A percentile compares a stretch with the other conserved stretches of the same genome.
These are phyloP conservation scores for Ulota crispa DNA, from an alignment of 225 moss, liverwort and hornwort genomes.

Conservation along the genomic window DNA sequence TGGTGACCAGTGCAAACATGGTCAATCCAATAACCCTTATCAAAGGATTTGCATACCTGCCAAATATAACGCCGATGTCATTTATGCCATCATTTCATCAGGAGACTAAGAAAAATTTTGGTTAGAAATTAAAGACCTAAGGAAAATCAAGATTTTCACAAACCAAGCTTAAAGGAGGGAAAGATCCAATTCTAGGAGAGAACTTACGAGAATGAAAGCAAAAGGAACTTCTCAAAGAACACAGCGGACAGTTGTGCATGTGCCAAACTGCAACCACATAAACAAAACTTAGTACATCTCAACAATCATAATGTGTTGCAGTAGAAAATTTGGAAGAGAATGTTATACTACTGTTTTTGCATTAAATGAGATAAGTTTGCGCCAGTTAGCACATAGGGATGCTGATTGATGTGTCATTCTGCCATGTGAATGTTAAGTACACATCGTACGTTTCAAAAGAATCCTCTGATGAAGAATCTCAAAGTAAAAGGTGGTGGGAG, in stretches of 20 bases:
- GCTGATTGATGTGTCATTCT: background rate
- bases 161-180: background rate
- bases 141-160: background rate
- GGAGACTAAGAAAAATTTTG: background rate
- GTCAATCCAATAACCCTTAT: conserved; percentile 52
- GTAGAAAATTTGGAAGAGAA: background rate
- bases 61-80: background rate
- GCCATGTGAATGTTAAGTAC: background rate
- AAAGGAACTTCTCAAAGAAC: conserved; percentile 81
- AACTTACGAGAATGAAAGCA: conserved; percentile 60
- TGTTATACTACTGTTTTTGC: background rate
- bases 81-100: background rate
- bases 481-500: background rate
- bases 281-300: background rate
- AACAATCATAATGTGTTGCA: background rate
- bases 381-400: background rate
- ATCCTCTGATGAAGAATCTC: background rate
- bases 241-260: conserved; percentile 89
- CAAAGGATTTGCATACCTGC: conserved; percentile 74
- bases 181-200: background rate
- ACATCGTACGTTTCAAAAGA: background rate
- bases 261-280: conserved; percentile 72
- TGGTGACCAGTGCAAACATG: conserved; percentile 32
- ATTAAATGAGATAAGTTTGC: background rate
- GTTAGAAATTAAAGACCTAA: background rate